A percentile compares a stretch with the other conserved stretches of the same genome.
Conservation (phyloP, 2,329 filamentous ascomycete genomes). For the Xylaria polymorpha region DNA sequence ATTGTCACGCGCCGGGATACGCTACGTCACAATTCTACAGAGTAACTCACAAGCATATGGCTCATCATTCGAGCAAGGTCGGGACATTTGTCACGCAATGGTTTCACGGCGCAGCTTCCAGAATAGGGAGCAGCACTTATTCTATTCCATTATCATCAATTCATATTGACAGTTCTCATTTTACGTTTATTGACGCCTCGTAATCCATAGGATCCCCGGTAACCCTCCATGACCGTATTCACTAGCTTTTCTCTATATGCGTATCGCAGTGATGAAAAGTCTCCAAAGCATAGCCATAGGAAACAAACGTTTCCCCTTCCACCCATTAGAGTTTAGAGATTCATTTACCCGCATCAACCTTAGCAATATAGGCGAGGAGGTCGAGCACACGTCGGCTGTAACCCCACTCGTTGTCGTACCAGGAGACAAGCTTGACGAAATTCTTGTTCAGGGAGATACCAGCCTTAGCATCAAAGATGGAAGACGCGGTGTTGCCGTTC, state of each 20-base stretch:
- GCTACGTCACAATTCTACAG: not conserved
- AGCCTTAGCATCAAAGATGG: conserved; percentile 99
- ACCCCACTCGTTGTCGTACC: conserved; percentile 99
- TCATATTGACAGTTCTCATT: conserved; percentile 32
- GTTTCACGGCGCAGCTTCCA: not conserved
- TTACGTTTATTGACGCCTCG: conserved; percentile 29
- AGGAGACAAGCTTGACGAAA: conserved; percentile 98
- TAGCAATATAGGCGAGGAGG: conserved; percentile 81
- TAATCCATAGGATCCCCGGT: conserved; percentile 21
- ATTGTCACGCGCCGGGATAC: not conserved
- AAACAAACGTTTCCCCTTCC: not conserved
- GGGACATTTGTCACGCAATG: not conserved
- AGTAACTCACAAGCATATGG: not conserved
- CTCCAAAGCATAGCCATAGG: conserved; percentile 6
- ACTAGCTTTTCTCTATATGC: conserved; percentile 29
- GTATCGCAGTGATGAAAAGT: conserved; percentile 16
- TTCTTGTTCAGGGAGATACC: conserved; percentile 98
- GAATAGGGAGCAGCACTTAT: conserved; percentile 14
- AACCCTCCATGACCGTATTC: conserved; percentile 17
- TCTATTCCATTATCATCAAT: conserved; percentile 37
- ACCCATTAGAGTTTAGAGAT: conserved; percentile 45
- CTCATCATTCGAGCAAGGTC: not conserved
- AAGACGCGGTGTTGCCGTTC: conserved; percentile 91
- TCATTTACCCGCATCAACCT: conserved; percentile 73
- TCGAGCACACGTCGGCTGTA: conserved; percentile 96